Base-by-base conservation (phyloP, 257 asterid genomes). In the Echites panduratus region DNA sequence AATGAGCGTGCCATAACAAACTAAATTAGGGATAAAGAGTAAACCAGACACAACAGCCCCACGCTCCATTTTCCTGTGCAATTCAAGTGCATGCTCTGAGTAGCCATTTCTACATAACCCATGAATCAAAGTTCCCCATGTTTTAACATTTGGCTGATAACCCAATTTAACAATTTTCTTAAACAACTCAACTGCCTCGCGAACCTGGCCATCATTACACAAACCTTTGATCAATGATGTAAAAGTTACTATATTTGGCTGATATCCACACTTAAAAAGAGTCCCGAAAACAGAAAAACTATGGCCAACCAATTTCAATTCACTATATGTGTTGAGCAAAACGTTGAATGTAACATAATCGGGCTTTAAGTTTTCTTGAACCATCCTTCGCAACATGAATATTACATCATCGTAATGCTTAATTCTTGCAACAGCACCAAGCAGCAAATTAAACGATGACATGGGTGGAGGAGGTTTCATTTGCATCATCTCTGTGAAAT, bases 71-170 rank as follows among this genome's bases (percentile, higher is more conserved):
- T 87, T 85, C 68, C 77, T 73, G 50, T 87, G 93, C 84, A 89
- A 61, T 79, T 81, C 71, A 4, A 91, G 82, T 5, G 90, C 95
- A 72, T 73, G 74, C 82, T 79, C 82, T 0, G 85, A 80, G 70
- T 92, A 79, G 3, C 97, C 92, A 76, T 80, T 87, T 80, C 87
- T 87, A 72, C 93, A 92, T 26, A 92, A 72, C 58, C 92, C 89
- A 81, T 83, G 82, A 76, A 80, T 70, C 84, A 87, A 78, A 82
- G 82, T 88, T 45, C 89, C 84, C 93, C 88, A 88, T 17, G 92
- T 92, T 50, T 59, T 75, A 24, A 76, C 70, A 79, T 78, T 61
- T 27, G 96, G 96, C 49, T 50, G 70, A 75, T 74, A 72, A 26
- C 92, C 92, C 79, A 88, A 59, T 43, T 40, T 57, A 26, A 83